Percentiles rank a stretch among this genome's conserved stretches.
Conservation (phyloP, 176 grass and related monocot genomes). For the Carex pumila region DNA sequence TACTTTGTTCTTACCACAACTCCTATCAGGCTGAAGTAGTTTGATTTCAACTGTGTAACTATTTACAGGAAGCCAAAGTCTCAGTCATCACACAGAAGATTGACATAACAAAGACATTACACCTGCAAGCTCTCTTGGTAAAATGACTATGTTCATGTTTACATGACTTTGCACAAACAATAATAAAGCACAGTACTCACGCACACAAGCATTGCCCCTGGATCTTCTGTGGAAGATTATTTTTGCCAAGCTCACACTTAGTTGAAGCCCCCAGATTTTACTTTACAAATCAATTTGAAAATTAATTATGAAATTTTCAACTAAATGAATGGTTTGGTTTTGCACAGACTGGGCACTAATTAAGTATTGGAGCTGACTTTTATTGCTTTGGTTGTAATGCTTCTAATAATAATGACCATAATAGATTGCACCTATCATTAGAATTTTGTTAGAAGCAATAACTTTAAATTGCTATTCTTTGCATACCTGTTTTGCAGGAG, state of each 20-base stretch:
- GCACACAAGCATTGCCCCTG: background rate
- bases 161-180: background rate
- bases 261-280: background rate
- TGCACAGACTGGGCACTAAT: background rate
- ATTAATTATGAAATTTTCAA: background rate
- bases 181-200: background rate
- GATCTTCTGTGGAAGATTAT: background rate
- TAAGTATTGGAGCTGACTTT: background rate
- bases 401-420: background rate
- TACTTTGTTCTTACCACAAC: background rate
- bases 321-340: background rate
- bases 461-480: background rate
- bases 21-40: background rate
- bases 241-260: background rate
- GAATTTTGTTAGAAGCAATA: background rate
- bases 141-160: background rate
- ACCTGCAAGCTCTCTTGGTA: conserved; percentile 3
- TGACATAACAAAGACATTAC: conserved; percentile 8
- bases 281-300: background rate
- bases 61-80: background rate
- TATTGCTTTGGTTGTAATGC: background rate
- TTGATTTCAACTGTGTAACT: background rate
- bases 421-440: background rate
- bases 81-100: background rate
- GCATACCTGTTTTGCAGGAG: background rate